These are phyloP conservation scores for Gossypium stocksii DNA, from an alignment of 345 rosid species.

Conservation along the genomic window DNA sequence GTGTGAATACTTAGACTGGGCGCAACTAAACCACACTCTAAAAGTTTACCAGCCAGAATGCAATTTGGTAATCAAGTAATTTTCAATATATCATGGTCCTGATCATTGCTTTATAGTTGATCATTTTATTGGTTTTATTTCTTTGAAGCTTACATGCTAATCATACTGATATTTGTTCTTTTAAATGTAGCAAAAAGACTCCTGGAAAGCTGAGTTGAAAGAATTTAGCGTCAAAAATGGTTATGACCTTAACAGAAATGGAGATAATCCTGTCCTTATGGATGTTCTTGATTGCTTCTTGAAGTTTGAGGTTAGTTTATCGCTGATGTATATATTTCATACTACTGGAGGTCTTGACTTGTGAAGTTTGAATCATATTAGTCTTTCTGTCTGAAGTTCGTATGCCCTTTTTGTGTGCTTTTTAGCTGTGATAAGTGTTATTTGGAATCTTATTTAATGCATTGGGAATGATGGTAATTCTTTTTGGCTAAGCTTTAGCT, in stretches of 20 bases:
- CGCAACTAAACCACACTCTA: conserved; percentile 77
- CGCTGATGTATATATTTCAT: background rate
- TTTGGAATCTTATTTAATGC: background rate
- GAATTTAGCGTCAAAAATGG: conserved; percentile 82
- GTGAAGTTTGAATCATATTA: background rate
- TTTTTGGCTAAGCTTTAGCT: background rate
- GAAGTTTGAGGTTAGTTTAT: conserved; percentile 61
- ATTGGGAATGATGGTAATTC: background rate
- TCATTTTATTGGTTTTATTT: conserved; percentile 9
- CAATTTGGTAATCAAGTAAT: conserved; percentile 82
- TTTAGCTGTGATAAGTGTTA: background rate
- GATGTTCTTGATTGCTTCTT: conserved; percentile 93
- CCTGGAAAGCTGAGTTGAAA: conserved; percentile 79
- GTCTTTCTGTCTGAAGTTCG: background rate
- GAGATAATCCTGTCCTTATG: conserved; percentile 80
- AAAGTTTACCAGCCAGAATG: conserved; percentile 93
- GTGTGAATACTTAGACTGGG: conserved; percentile 98
- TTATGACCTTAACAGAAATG: conserved; percentile 76
- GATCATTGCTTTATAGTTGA: conserved; percentile 4
- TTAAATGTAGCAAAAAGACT: conserved; percentile 69
- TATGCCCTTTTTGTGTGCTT: background rate
- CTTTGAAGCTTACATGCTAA: background rate
- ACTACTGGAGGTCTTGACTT: background rate
- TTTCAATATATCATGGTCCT: conserved; percentile 16
- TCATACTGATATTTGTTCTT: conserved; percentile 9